These are phyloP conservation scores for Trichophyton simii DNA, from an alignment of 2,329 filamentous ascomycete species.

Conservation along the genomic window DNA sequence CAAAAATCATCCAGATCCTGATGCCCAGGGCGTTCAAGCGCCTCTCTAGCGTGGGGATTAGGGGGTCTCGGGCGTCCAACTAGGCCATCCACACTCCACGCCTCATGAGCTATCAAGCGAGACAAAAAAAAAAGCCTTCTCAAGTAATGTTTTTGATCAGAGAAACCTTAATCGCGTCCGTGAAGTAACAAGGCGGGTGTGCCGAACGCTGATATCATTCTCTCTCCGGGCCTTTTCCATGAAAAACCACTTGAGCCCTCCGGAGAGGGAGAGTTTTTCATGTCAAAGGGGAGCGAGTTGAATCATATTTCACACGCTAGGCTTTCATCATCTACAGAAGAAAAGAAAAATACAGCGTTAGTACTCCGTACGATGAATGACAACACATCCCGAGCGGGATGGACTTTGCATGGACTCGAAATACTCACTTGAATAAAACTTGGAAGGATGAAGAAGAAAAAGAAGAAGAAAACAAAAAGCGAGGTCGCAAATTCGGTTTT, in stretches of 20 bases:
- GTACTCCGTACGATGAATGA: neutral
- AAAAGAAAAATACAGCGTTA: neutral
- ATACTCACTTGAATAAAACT: constrained; percentile 90
- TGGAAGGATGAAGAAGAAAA: constrained; percentile 81
- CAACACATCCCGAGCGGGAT: neutral
- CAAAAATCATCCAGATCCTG: neutral
- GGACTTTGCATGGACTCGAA: constrained; percentile 1
- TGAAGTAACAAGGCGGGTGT: constrained; percentile 95
- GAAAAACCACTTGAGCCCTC: constrained; percentile 79
- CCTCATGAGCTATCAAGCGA: neutral
- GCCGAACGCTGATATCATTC: constrained; percentile 98
- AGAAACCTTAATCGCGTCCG: constrained; percentile 98
- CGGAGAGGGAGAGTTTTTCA: constrained; percentile 66
- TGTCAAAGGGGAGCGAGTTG: constrained; percentile 52
- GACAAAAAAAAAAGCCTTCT: constrained; percentile 28
- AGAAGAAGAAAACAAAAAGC: constrained; percentile 27
- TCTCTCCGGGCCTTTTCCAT: constrained; percentile 51
- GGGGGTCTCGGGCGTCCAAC: neutral
- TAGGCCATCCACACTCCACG: neutral
- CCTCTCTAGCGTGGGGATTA: neutral
- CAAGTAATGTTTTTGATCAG: constrained; percentile 56
- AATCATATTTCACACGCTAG: constrained; percentile 89
- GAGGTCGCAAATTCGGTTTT: constrained; percentile 6
- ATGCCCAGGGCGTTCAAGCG: neutral
- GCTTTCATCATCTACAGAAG: constrained; percentile 91